These are phyloP conservation scores for Irpex sp. DNA, from an alignment of 1,284 basidiomycete genomes.

Conservation along the genomic window DNA sequence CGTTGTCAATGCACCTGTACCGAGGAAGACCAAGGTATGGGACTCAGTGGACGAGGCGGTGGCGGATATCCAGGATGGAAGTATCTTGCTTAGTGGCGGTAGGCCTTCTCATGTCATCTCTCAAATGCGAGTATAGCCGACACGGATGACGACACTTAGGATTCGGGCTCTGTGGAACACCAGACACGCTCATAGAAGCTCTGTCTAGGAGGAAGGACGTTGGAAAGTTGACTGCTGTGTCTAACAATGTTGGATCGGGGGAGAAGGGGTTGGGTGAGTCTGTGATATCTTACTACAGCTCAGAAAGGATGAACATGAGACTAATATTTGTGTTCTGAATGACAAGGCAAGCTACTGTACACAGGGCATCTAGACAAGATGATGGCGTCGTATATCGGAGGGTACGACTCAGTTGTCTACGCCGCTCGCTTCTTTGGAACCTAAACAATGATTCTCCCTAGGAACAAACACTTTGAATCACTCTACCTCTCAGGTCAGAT, in stretches of 20 bases:
- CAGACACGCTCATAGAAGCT: conserved; percentile 86
- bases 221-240: conserved; percentile 75
- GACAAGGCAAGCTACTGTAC: conserved; percentile 74
- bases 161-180: conserved; percentile 76
- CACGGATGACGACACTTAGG: conserved; percentile 38
- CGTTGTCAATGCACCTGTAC: conserved; percentile 24
- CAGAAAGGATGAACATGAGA: background rate
- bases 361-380: conserved; percentile 80
- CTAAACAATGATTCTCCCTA: conserved; percentile 23
- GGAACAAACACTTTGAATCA: conserved; percentile 75
- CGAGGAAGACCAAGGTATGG: conserved; percentile 48
- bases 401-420: conserved; percentile 34
- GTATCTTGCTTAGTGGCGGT: conserved; percentile 81
- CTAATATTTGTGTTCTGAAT: conserved; percentile 5
- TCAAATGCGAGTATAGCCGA: background rate
- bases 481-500: conserved; percentile 82
- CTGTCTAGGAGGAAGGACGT: conserved; percentile 73
- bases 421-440: background rate
- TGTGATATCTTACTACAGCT: background rate
- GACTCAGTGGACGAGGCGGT: conserved; percentile 52
- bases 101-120: conserved; percentile 18
- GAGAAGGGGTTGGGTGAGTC: conserved; percentile 74
- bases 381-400: conserved; percentile 87
- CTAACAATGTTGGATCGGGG: conserved; percentile 86
- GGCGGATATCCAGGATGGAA: conserved; percentile 54